Base-by-base conservation (phyloP, 148 eudicot genomes). In the Talinum fruticosum region DNA sequence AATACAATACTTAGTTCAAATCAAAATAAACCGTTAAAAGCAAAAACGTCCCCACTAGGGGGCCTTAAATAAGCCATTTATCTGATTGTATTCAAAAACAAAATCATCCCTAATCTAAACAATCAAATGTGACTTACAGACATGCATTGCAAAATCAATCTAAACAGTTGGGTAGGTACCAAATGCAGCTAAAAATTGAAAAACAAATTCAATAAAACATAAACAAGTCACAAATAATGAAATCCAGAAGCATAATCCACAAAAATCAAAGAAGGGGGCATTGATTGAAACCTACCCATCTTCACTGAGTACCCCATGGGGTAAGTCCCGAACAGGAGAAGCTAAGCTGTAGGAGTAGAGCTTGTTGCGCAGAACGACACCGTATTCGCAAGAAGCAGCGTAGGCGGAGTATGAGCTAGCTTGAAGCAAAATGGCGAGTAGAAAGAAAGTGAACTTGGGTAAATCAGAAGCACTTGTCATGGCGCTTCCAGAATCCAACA, bases 301-400 rank as follows among this genome's bases (percentile, higher is more conserved):
- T 88, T 94, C 98, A 78, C 98, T 94, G 76, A 86, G 92, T 62
- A 88, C 86, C 21, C 98, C 98, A 53, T 94, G 97, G 54, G 96
- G 96, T 77, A 81, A 92, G n/a, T 75, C 68, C 12, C 75, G 67
- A 23, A 71, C 8, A 33, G 93, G 88, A n/a, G 92, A 82, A 35
- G 85, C 82, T 70, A 92, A 85, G 78, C 74, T 80, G 81, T 90
- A 94, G 49, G 80, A 70, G 75, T 94, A 94, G 35, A 90, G 82
- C 82, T 86, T 92, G 80, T 85, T 81, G 57, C 81, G 53, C 24
- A 84, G 82, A 61, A 79, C 75, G 49, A 83, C 47, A 65, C 83
- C 78, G 81, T 85, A 86, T 24, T 94, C 89, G 71, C 98, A 94
- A 14, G 75, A 67, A 6, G 89, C 74, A 26, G 87, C 82, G 49